These are phyloP conservation scores for Hypoxylon sp. DNA, from an alignment of 2,329 filamentous ascomycete genomes.

Conservation along the genomic window DNA sequence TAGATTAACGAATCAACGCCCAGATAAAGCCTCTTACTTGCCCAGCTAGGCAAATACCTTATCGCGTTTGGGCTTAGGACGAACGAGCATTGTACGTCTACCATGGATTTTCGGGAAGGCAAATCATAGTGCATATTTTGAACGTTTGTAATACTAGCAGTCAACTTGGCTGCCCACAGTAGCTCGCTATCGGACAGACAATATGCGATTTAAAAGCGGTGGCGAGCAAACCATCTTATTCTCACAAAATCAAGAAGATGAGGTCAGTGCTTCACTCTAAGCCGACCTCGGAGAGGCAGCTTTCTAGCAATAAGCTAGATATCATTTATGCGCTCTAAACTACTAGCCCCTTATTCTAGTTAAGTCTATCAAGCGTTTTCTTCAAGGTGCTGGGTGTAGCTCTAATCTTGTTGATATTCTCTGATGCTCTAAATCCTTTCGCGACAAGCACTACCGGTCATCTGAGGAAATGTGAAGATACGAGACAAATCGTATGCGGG, in stretches of 20 bases:
- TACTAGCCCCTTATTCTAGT: slow-evolving; percentile 3
- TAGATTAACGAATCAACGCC: slow-evolving; percentile 26
- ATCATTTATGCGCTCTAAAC: neutral
- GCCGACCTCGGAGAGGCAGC: neutral
- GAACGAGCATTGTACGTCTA: neutral
- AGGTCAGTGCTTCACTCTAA: neutral
- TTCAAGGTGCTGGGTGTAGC: neutral
- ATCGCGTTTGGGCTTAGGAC: neutral
- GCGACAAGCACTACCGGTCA: neutral
- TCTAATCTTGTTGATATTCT: neutral
- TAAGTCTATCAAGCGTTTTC: slow-evolving; percentile 19
- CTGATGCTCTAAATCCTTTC: neutral
- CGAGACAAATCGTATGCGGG: neutral
- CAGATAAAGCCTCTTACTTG: slow-evolving; percentile 12
- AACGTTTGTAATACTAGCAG: neutral
- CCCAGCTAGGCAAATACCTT: slow-evolving; percentile 31
- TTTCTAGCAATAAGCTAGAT: slow-evolving; percentile 6
- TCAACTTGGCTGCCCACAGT: neutral
- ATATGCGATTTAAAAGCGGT: neutral
- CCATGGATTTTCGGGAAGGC: neutral
- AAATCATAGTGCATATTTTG: neutral
- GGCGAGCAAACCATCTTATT: neutral
- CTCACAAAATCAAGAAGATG: neutral
- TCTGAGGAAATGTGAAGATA: neutral
- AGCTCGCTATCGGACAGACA: neutral